phyloP scores from a whole-genome alignment of 2,329 filamentous ascomycete species.

The Ascomycota sp. region DNA sequence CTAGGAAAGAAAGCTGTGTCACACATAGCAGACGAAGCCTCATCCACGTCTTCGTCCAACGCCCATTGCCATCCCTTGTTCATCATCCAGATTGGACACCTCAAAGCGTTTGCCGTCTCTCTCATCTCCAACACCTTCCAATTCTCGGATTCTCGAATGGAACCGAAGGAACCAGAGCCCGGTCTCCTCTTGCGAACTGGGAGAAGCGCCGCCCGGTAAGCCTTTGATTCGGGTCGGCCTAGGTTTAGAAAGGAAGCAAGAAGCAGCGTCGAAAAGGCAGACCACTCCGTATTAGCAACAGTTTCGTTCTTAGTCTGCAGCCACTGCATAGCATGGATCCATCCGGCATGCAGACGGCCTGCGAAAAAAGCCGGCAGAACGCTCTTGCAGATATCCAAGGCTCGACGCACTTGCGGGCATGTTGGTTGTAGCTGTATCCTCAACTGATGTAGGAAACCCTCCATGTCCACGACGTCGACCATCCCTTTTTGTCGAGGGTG shows the following conservation, averaged over 20 bases:
- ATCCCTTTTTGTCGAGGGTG: slow-evolving; percentile 38
- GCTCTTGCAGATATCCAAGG: slow-evolving; percentile 42
- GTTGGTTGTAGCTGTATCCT: slow-evolving; percentile 46
- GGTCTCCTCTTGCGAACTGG: slow-evolving; percentile 12
- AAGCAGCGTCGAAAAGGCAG: slow-evolving; percentile 41
- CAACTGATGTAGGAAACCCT: slow-evolving; percentile 42
- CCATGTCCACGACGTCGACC: slow-evolving; percentile 45
- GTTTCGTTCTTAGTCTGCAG: slow-evolving; percentile 26
- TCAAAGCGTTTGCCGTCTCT: slow-evolving; percentile 26
- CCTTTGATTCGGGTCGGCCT: slow-evolving; percentile 15
- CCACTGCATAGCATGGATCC: slow-evolving; percentile 60
- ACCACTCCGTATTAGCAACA: slow-evolving; percentile 44
- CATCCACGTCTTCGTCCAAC: slow-evolving; percentile 29
- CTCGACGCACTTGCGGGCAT: slow-evolving; percentile 37
- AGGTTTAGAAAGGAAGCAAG: slow-evolving; percentile 43
- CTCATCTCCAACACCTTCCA: slow-evolving; percentile 27
- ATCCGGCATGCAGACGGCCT: slow-evolving; percentile 44
- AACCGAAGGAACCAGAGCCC: slow-evolving; percentile 15
- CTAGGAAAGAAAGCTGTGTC: slow-evolving; percentile 8
- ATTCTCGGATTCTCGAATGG: slow-evolving; percentile 17
- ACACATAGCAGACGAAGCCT: slow-evolving; percentile 8
- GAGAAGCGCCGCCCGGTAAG: slow-evolving; percentile 7
- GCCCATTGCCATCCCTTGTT: slow-evolving; percentile 53
- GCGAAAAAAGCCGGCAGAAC: slow-evolving; percentile 37
- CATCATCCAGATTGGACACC: slow-evolving; percentile 36